Percentiles rank a stretch among this genome's conserved stretches.
phyloP scores from a whole-genome alignment of 768 basidiomycete genomes.

The Pleurotus pulmonarius region DNA sequence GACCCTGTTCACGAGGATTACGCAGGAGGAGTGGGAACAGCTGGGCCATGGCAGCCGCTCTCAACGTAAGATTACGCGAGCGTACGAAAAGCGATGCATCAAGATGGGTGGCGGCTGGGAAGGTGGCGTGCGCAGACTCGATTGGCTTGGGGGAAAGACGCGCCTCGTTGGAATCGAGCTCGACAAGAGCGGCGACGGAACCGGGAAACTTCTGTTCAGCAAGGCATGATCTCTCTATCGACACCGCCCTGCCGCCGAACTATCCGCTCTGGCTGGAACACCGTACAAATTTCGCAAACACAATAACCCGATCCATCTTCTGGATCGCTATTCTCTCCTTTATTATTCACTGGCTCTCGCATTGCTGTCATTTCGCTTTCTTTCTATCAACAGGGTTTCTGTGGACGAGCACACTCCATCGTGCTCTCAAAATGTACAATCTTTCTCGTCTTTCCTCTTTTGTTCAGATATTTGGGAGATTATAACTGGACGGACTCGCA shows the following conservation, averaged over 20 bases:
- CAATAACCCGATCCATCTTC: neutral
- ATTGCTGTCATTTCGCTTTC: neutral
- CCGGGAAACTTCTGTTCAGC: constrained; percentile 46
- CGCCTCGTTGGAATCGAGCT: constrained; percentile 59
- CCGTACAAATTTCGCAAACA: neutral
- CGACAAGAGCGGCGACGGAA: constrained; percentile 36
- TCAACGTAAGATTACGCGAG: constrained; percentile 56
- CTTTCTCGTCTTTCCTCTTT: neutral
- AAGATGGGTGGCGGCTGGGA: constrained; percentile 65
- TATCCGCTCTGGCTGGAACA: too few relatives aligned
- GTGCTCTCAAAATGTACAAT: neutral
- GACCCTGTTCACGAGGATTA: constrained; percentile 52
- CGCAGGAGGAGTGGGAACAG: constrained; percentile 60
- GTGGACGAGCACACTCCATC: neutral
- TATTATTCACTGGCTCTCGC: neutral
- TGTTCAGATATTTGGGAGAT: neutral
- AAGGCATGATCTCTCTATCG: constrained; percentile 1
- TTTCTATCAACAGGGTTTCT: neutral
- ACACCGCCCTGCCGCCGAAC: neutral
- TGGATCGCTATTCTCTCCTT: neutral
- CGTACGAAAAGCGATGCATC: constrained; percentile 61
- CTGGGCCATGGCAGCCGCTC: constrained; percentile 52
- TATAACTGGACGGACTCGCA: neutral
- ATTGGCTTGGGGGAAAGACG: constrained; percentile 63
- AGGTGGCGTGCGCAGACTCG: constrained; percentile 61